A percentile compares a stretch with the other conserved stretches of the same genome.
Evolutionary conservation across 805 yeast species (phyloP).

Genomic region (Blastobotrys peoriensis): DNA sequence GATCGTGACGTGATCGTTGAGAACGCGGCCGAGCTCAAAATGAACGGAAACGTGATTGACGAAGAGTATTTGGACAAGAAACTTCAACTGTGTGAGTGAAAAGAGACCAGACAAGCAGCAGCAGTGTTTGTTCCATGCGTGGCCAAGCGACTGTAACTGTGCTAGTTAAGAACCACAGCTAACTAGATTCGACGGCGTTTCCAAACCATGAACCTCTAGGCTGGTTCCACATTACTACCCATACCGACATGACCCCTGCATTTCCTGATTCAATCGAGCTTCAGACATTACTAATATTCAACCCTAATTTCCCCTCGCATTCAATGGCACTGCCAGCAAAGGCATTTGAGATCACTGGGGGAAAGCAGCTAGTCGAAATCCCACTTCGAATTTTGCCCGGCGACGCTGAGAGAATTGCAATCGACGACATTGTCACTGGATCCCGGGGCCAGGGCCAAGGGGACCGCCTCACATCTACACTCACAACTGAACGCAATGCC

Average conservation of each 20-base stretch:
- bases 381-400: conserved; percentile 22
- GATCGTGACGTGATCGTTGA: conserved; percentile 27
- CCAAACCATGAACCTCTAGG: conserved; percentile 30
- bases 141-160: too few relatives aligned
- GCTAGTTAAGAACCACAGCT: conserved; percentile 3
- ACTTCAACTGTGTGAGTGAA: conserved; percentile 23
- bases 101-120: background rate
- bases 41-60: conserved; percentile 20
- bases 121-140: too few relatives aligned
- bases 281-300: conserved; percentile 18
- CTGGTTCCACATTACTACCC: conserved; percentile 26
- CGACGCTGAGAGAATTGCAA: conserved; percentile 28
- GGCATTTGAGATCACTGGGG: conserved; percentile 17
- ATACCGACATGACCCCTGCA: conserved; percentile 9
- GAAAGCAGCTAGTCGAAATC: conserved; percentile 19
- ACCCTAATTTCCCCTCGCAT: conserved; percentile 10
- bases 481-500: conserved; percentile 22
- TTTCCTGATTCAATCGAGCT: conserved; percentile 14
- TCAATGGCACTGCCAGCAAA: conserved; percentile 20
- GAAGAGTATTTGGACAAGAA: conserved; percentile 19
- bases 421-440: conserved; percentile 23
- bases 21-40: conserved; percentile 28
- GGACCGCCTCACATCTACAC: conserved; percentile 9
- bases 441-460: conserved; percentile 6
- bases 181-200: conserved; percentile 24